Evolutionary conservation across 805 yeast genomes (phyloP).

Genomic region (Saccharomyces eubayanus): DNA sequence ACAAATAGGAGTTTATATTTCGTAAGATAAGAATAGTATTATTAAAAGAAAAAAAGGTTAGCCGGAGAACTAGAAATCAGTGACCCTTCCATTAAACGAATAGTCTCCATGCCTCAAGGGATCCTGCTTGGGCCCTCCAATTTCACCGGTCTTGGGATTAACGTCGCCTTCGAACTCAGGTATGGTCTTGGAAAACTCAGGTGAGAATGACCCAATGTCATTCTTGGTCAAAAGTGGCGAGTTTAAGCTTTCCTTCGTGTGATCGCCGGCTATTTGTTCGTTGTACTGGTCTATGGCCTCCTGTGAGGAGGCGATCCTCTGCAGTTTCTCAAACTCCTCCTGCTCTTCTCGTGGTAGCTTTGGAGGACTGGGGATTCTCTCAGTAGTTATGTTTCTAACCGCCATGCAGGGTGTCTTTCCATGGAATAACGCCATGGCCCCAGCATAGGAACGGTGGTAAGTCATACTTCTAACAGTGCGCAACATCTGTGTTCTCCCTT

Average conservation of each 20-base stretch:
- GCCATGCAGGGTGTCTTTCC: background rate
- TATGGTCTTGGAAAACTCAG: conserved; percentile 64
- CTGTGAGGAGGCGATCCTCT: conserved; percentile 70
- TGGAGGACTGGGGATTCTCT: conserved; percentile 28
- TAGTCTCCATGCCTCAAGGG: conserved; percentile 88
- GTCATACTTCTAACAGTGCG: background rate
- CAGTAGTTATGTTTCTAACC: conserved; percentile 9
- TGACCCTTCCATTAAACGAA: conserved; percentile 92
- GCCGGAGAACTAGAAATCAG: conserved; percentile 57
- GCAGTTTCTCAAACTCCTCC: conserved; percentile 84
- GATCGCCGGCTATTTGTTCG: conserved; percentile 31
- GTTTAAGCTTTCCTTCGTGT: conserved; percentile 26
- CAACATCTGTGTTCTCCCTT: background rate
- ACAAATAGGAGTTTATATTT: background rate
- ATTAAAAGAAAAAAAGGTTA: background rate
- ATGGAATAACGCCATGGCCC: background rate
- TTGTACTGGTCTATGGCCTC: conserved; percentile 72
- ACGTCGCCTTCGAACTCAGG: conserved; percentile 94
- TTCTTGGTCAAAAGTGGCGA: conserved; percentile 34
- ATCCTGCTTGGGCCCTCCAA: conserved; percentile 96
- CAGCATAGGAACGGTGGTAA: background rate
- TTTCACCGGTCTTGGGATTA: conserved; percentile 90
- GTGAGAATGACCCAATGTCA: conserved; percentile 58
- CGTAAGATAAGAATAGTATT: background rate
- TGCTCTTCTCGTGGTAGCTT: conserved; percentile 30